A percentile compares a stretch with the other conserved stretches of the same genome.
Evolutionary conservation across 768 basidiomycete genomes (phyloP).

Genomic region (Mrakia blollopis): DNA sequence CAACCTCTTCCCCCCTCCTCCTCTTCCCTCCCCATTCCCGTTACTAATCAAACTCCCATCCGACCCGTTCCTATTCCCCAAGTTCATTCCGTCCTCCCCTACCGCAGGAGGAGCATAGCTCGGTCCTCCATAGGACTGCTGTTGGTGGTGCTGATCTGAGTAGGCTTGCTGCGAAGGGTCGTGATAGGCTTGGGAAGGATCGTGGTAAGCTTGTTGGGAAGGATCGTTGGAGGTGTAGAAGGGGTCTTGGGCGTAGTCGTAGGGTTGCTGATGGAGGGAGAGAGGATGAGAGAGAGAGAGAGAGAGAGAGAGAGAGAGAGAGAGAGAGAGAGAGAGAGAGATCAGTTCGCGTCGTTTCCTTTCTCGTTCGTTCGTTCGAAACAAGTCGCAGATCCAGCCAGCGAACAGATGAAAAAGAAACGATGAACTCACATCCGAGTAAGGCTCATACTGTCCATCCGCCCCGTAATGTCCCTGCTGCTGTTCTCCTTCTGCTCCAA

Average conservation of each 20-base stretch:
- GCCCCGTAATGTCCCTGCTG: constrained; percentile 26
- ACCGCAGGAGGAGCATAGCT: background rate
- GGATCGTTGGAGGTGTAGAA: constrained; percentile 11
- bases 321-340: background rate
- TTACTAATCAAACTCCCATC: constrained; percentile 14
- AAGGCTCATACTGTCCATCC: constrained; percentile 23
- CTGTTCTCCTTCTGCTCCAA: background rate
- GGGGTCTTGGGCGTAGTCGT: constrained; percentile 24
- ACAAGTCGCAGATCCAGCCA: background rate
- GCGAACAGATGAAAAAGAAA: background rate
- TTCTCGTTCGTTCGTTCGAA: too few species aligned
- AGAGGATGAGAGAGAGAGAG: background rate
- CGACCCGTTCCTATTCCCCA: background rate
- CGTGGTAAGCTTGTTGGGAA: background rate
- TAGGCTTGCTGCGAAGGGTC: background rate
- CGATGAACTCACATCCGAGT: constrained; percentile 16
- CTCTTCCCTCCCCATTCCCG: background rate
- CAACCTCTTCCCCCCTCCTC: constrained; percentile 6
- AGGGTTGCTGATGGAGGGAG: background rate
- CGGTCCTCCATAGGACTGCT: background rate
- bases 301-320: background rate
- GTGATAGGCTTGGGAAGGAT: constrained; percentile 3
- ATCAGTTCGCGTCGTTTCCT: too few species aligned
- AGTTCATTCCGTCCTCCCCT: background rate
- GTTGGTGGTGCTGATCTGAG: background rate